These are phyloP conservation scores for Ustulina deusta DNA, from an alignment of 2,329 filamentous ascomycete species.

Conservation along the genomic window DNA sequence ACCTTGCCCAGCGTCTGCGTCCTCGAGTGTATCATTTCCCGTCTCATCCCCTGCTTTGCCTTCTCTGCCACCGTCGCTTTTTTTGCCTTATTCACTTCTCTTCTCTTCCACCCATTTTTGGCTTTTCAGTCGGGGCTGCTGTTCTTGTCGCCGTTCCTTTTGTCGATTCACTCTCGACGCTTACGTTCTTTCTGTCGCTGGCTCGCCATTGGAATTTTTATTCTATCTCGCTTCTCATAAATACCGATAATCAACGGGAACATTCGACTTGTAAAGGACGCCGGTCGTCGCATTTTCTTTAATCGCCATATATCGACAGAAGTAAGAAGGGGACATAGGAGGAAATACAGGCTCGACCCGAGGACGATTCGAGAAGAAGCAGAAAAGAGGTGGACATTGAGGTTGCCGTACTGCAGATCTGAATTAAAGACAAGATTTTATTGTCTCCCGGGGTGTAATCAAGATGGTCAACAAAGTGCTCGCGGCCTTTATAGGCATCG, in stretches of 20 bases:
- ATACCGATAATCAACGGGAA: constrained; percentile 23
- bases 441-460: constrained; percentile 19
- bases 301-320: constrained; percentile 16
- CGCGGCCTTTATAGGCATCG: constrained; percentile 60
- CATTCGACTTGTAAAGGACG: constrained; percentile 49
- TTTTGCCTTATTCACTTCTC: constrained; percentile 33
- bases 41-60: constrained; percentile 41
- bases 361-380: constrained; percentile 36
- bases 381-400: constrained; percentile 28
- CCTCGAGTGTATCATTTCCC: constrained; percentile 45
- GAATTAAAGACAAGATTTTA: constrained; percentile 2
- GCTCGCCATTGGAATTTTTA: constrained; percentile 35
- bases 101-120: constrained; percentile 41
- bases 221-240: constrained; percentile 26
- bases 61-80: constrained; percentile 33
- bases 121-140: constrained; percentile 37
- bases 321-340: constrained; percentile 18
- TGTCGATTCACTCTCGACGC: constrained; percentile 44
- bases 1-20: constrained; percentile 47
- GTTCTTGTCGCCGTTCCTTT: constrained; percentile 45
- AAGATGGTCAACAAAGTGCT: constrained; percentile 69
- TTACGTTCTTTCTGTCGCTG: constrained; percentile 45
- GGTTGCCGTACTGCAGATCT: not conserved
- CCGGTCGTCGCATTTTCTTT: constrained; percentile 53
- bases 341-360: constrained; percentile 2